Conservation (phyloP, 2,329 filamentous ascomycete species). For the Orbilia oligospora region DNA sequence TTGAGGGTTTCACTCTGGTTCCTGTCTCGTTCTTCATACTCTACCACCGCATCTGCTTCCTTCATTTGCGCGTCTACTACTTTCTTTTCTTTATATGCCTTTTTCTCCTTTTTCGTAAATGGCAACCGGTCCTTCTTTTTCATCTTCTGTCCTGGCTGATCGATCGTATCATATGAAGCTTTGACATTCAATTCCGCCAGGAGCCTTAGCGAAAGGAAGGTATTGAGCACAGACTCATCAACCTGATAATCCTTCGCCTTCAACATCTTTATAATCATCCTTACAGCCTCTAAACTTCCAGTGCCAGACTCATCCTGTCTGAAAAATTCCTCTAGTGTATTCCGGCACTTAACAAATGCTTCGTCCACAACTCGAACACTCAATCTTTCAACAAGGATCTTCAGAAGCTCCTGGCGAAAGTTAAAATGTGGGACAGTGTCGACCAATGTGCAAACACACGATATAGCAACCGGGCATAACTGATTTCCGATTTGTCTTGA, state of each 20-base stretch:
- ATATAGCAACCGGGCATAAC: constrained; percentile 76
- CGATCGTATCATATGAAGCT: constrained; percentile 82
- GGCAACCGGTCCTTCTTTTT: constrained; percentile 68
- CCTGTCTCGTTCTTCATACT: constrained; percentile 90
- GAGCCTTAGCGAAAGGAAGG: constrained; percentile 89
- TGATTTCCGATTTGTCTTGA: constrained; percentile 70
- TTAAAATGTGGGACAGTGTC: constrained; percentile 95
- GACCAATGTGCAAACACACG: constrained; percentile 86
- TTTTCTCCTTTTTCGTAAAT: constrained; percentile 84
- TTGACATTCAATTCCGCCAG: constrained; percentile 89
- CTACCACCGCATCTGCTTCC: constrained; percentile 89
- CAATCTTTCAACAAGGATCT: constrained; percentile 87
- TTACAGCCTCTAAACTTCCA: constrained; percentile 87
- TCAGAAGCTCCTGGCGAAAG: constrained; percentile 87
- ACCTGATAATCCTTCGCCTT: constrained; percentile 85
- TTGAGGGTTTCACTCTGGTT: constrained; percentile 97
- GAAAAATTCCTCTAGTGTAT: constrained; percentile 86
- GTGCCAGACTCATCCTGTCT: constrained; percentile 89
- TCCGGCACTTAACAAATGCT: constrained; percentile 82
- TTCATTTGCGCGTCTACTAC: constrained; percentile 92
- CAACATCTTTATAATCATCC: constrained; percentile 93
- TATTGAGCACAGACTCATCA: constrained; percentile 86
- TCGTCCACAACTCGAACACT: constrained; percentile 79
- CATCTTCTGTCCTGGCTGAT: constrained; percentile 70
- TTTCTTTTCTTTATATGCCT: constrained; percentile 87